Evolutionary conservation across 2,329 filamentous ascomycete genomes (phyloP), one percentile per base, ranked within the genome.

Genomic region (Golovinomyces cichoracearum): DNA sequence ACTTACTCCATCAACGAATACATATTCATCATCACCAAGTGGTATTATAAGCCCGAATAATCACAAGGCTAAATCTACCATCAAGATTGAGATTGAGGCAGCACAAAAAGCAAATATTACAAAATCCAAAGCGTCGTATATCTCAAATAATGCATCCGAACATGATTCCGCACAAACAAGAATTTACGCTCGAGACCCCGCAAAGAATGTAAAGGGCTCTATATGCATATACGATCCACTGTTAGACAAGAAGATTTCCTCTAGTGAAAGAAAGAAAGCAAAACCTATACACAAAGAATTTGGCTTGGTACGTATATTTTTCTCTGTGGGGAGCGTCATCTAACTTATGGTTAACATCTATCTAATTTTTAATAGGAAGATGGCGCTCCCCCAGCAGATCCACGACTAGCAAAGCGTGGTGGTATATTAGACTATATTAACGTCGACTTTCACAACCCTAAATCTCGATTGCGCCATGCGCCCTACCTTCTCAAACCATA

Each of bases 401-500:
- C 90, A 54, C 82, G 90, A 58, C 69, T 93, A 52, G 74, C 74
- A 57, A 68, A 78, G 65, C 41, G 47, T 65, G 66, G 79, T 57
- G 81, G 78, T 55, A 68, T 69, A 56, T 60, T 78, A 51, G 72
- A 71, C 55, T 79, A 79, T 57, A 78, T 79, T 64, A 78, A 78
- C 54, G 74, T 74, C 62, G 75, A 79, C 59, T 78, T 61, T 63
- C 78, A 74, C 66, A 73, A 73, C 50, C 74, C 70, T 60, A 88
- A 79, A 66, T 78, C 75, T 54, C 83, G 74, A 57, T 66, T 78
- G 60, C 80, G 73, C 59, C 74, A 72, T 56, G 73, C 80, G 25
- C 81, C 81, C 0, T 93, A 93, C 64, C 78, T 80, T 52, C 66
- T 93, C 47, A 82, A 76, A 60, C 79, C 81, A 21, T 94, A 92